These are phyloP conservation scores for Fomitopsis betulina DNA, from an alignment of 1,284 basidiomycete species.

Conservation along the genomic window DNA sequence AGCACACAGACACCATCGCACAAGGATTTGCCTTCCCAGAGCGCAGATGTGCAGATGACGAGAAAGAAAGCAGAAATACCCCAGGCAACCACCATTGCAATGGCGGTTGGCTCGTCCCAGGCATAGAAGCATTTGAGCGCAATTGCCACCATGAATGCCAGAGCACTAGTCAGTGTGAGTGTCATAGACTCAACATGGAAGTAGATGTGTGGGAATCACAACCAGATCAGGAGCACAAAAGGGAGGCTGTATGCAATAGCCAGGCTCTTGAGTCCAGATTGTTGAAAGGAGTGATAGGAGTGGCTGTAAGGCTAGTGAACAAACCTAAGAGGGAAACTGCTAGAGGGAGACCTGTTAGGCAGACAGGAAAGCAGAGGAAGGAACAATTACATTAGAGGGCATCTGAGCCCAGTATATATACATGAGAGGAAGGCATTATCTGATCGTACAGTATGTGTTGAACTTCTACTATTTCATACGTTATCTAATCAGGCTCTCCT, in stretches of 20 bases:
- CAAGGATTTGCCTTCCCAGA: conserved; percentile 3
- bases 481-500: too few relatives aligned
- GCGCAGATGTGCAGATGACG: conserved; percentile 1
- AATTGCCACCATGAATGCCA: conserved; percentile 14
- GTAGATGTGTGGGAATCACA: conserved; percentile 22
- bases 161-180: conserved; percentile 5
- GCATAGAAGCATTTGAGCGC: conserved; percentile 13
- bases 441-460: too few relatives aligned
- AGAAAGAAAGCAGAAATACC: neutral
- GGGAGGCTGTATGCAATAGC: conserved; percentile 35
- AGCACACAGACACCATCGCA: neutral
- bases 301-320: too few relatives aligned
- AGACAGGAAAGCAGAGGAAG: too few relatives aligned
- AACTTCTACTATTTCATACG: too few relatives aligned
- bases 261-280: conserved; percentile 32
- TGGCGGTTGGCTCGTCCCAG: neutral
- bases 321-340: too few relatives aligned
- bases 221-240: conserved; percentile 34
- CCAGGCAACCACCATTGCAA: neutral
- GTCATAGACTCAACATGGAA: neutral
- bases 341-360: too few relatives aligned
- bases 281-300: too few relatives aligned
- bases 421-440: too few relatives aligned
- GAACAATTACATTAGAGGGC: too few relatives aligned
- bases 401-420: too few relatives aligned